A percentile compares a stretch with the other conserved stretches of the same genome.
phyloP scores from a whole-genome alignment of 306 rosid genomes.

The Acacia confusa region DNA sequence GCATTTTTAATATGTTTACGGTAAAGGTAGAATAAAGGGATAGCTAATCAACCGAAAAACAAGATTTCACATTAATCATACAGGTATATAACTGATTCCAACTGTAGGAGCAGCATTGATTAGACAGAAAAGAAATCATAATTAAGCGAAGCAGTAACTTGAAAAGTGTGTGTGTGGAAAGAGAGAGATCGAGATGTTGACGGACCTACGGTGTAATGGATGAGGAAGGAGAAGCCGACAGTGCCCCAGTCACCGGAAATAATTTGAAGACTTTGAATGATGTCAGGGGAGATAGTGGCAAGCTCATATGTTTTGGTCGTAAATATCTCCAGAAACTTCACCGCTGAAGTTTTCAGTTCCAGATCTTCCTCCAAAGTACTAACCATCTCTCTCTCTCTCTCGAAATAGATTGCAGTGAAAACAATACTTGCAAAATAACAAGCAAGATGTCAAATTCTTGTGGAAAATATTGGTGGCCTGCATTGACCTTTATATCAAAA shows the following conservation, averaged over 20 bases:
- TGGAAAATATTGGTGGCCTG: neutral
- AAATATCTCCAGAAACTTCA: slow-evolving; percentile 1
- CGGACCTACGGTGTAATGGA: neutral
- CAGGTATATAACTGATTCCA: too few species aligned
- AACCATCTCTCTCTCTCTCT: neutral
- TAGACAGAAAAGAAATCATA: too few species aligned
- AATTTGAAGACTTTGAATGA: neutral
- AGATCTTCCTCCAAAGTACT: neutral
- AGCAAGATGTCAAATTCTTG: neutral
- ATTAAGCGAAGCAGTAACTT: neutral
- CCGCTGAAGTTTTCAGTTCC: neutral
- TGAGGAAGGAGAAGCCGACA: neutral
- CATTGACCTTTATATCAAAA: neutral
- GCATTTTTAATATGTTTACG: too few species aligned
- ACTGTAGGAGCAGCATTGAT: too few species aligned
- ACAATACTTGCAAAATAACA: neutral
- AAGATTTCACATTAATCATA: too few species aligned
- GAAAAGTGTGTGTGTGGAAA: neutral
- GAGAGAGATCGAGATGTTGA: neutral
- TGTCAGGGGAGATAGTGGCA: neutral
- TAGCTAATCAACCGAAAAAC: too few species aligned
- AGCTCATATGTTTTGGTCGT: neutral
- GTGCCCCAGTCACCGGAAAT: neutral
- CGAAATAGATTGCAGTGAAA: neutral
- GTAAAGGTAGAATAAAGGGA: too few species aligned